Percentiles rank a stretch among this genome's conserved stretches.
Conservation (phyloP, 139 green algal species). For the Coelastrella sp. region DNA sequence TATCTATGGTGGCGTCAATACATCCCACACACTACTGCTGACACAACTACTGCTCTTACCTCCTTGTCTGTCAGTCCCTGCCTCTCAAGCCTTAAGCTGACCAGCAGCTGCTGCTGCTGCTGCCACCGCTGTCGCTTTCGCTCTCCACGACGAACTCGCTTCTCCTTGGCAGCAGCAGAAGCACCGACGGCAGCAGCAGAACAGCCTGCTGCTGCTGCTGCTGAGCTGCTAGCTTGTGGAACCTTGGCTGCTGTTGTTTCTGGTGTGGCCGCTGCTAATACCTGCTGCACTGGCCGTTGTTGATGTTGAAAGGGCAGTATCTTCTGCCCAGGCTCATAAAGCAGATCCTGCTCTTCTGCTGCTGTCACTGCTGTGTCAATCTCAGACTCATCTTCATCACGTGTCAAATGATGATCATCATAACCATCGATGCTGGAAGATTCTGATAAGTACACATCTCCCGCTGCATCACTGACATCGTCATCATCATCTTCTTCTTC, state of each 20-base stretch:
- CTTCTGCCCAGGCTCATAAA: neutral
- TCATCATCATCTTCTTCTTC: neutral
- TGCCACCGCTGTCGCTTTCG: constrained; percentile 15
- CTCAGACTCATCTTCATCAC: neutral
- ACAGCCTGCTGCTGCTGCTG: neutral
- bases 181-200: neutral
- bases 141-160: constrained; percentile 14
- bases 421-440: neutral
- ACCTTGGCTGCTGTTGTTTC: too few relatives aligned
- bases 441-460: neutral
- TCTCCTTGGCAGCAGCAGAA: neutral
- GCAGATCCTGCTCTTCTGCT: constrained; percentile 30
- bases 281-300: too few relatives aligned
- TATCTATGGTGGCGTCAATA: too few relatives aligned
- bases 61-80: constrained; percentile 68
- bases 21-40: too few relatives aligned
- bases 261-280: too few relatives aligned
- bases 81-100: constrained; percentile 69
- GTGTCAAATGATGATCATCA: neutral
- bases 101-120: constrained; percentile 26
- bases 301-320: constrained; percentile 14
- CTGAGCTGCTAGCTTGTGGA: constrained; percentile 5
- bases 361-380: constrained; percentile 27
- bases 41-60: too few relatives aligned
- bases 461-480: neutral